These are phyloP conservation scores for Kwoniella shandongensis DNA, from an alignment of 768 basidiomycete genomes.

Conservation along the genomic window DNA sequence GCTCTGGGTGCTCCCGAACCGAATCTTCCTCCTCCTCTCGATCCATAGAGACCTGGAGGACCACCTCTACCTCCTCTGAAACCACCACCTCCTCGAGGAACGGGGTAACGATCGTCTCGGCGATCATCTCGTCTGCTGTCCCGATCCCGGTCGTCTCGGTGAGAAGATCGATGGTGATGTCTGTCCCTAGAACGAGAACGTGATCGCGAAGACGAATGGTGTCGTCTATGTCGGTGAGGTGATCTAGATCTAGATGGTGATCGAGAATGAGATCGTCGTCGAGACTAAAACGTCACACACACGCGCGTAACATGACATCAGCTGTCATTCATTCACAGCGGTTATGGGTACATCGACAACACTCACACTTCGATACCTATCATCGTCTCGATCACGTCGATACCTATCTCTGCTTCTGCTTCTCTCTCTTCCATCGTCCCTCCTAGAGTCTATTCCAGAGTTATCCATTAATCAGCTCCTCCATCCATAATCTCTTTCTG, in stretches of 20 bases:
- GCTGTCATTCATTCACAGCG: neutral
- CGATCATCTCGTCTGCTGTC: constrained; percentile 53
- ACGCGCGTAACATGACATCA: too few species aligned
- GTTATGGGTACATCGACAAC: constrained; percentile 47
- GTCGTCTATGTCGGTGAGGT: constrained; percentile 25
- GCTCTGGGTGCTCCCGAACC: constrained; percentile 6
- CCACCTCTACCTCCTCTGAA: constrained; percentile 7
- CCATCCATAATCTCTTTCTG: constrained; percentile 6
- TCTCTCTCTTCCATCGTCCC: constrained; percentile 35
- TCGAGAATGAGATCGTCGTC: constrained; percentile 57
- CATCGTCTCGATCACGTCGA: constrained; percentile 49
- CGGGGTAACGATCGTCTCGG: constrained; percentile 5
- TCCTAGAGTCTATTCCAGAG: constrained; percentile 13
- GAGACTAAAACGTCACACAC: constrained; percentile 18
- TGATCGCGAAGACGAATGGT: constrained; percentile 60
- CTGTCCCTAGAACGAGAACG: constrained; percentile 61
- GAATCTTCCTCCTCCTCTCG: constrained; percentile 9
- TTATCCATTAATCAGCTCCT: neutral
- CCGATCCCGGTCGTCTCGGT: constrained; percentile 21
- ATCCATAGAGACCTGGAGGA: constrained; percentile 12
- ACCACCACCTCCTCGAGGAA: constrained; percentile 1
- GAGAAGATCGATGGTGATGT: constrained; percentile 7
- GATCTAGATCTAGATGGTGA: constrained; percentile 57
- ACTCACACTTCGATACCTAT: constrained; percentile 60
- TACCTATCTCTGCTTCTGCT: constrained; percentile 44